phyloP scores from a whole-genome alignment of 805 yeast genomes.

The Torulaspora gathmanii region DNA sequence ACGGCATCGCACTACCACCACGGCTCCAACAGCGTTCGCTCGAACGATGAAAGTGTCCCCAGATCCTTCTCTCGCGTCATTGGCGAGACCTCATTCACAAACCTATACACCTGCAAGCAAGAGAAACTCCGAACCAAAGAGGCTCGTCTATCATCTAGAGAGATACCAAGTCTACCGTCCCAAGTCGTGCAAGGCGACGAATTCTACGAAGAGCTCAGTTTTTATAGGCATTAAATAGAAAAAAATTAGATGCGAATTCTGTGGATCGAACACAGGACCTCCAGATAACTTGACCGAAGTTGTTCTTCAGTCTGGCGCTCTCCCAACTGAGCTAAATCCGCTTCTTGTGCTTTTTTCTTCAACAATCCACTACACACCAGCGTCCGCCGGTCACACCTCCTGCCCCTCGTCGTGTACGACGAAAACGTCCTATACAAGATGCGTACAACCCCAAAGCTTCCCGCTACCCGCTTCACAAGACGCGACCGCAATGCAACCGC shows the following conservation, averaged over 20 bases:
- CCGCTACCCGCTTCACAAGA: neutral
- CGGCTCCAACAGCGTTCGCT: conserved; percentile 4
- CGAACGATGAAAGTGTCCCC: conserved; percentile 13
- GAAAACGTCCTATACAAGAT: no score
- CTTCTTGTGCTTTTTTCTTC: no score
- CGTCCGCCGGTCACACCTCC: no score
- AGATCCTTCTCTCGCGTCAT: conserved; percentile 12
- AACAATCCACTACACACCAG: no score
- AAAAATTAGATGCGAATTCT: conserved; percentile 49
- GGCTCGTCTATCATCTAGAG: conserved; percentile 2
- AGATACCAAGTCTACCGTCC: conserved; percentile 15
- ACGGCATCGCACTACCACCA: conserved; percentile 11
- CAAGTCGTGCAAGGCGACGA: conserved; percentile 15
- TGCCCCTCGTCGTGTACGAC: no score
- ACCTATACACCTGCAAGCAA: conserved; percentile 4
- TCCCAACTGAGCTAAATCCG: conserved; percentile 45
- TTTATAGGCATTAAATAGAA: conserved; percentile 18
- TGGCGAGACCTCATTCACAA: conserved; percentile 12
- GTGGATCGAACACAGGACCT: conserved; percentile 91
- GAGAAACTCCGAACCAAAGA: conserved; percentile 1
- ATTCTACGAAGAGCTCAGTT: conserved; percentile 25
- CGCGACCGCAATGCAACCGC: conserved; percentile 3
- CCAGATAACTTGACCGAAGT: conserved; percentile 39
- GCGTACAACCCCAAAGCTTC: no score
- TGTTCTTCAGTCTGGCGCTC: conserved; percentile 42